Evolutionary conservation across 768 basidiomycete species (phyloP), one percentile per base, ranked within the genome.

Genomic region (Trametes cinnabarina): DNA sequence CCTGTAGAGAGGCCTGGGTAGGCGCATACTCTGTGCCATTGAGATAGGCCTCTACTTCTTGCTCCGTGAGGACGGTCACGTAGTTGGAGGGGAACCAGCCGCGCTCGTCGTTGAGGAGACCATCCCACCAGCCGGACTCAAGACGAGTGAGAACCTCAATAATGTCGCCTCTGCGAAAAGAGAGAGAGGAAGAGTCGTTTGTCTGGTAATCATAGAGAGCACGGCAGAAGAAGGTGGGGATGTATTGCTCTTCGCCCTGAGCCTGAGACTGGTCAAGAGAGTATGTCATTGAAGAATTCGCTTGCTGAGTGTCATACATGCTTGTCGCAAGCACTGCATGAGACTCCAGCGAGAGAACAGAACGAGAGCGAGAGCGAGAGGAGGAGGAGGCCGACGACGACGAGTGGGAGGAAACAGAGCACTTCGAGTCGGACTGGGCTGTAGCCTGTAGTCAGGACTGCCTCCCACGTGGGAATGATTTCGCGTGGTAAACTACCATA

Each of bases 31-130:
- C 80, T 23, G 80, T 76, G 51, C 76, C 77, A 10, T 82, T 75
- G 61, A 88, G 79, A 11, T 80, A 83, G 22, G 79, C 71, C 58
- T 92, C 92, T 3, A 86, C 90, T 67, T 92, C 91, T 66, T 90
- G 87, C 61, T 92, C 90, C 23, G 84, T 80, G 55, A 98, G 85
- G 43, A 83, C 69, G 46, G 78, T 75, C 43, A 97, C 94, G 76
- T 97, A 98, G 76, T 98, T 99, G 64, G 90, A 92, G 20, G 96
- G 96, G 73, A 99, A 96, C 93, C 93, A 96, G 56, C 96, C 96
- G 49, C 96, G 85, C 71, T 90, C 88, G 53, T 92, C 90, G 47
- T 86, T 84, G 20, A 97, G 79, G 58, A 97, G 76, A 4, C 96
- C 96, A 71, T 99, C 96, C 97, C 95, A 98, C 96, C 96, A 99